Base-by-base conservation (phyloP, 805 yeast species). In the Pichia membranifaciens region DNA sequence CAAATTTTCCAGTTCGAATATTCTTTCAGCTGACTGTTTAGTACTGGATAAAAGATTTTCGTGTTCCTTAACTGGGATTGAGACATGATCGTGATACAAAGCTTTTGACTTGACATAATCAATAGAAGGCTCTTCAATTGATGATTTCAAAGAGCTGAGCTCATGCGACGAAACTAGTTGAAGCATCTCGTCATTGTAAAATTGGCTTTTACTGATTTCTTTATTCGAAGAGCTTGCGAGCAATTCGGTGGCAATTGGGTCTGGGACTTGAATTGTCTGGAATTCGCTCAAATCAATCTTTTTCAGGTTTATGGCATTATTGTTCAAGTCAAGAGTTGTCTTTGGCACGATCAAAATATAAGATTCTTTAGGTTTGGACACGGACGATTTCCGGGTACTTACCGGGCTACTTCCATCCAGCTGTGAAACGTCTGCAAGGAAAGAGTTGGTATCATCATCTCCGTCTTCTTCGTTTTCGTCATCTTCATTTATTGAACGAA, bases 81-180 rank as follows among this genome's bases (percentile, higher is more conserved):
- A 43, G 15, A 54, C 51, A 15, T 47, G 41, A 6, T 47, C 49
- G 34, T 45, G 50, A 10, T 57, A 65, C 20, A 47, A 44, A 31
- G 39, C 29, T 18, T 45, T 35, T 20, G 32, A 33, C 18, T 44
- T 40, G 36, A 68, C 49, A 44, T 60, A 60, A 9, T 58, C 65
- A 20, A 58, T 51, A 9, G 67, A 54, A 6, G 79, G 77, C 7
- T 53, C 49, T 9, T 53, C 56, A 18, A 56, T n/a, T 42, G 45
- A 44, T 10, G 21, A 18, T 23, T 54, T 51, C 10, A 35, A 12
- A 16, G 12, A 9, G 5, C 12, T 17, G 17, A 18, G 28, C 18
- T 33, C 45, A 9, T 6, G 13, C 17, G 40, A 39, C 16, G 47
- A 16, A 31, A 41, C 10, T 12, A 41, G 22, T 21, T 41, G 37